phyloP scores from a whole-genome alignment of 169 alveolate species.

The Plasmodium gallinaceum region DNA sequence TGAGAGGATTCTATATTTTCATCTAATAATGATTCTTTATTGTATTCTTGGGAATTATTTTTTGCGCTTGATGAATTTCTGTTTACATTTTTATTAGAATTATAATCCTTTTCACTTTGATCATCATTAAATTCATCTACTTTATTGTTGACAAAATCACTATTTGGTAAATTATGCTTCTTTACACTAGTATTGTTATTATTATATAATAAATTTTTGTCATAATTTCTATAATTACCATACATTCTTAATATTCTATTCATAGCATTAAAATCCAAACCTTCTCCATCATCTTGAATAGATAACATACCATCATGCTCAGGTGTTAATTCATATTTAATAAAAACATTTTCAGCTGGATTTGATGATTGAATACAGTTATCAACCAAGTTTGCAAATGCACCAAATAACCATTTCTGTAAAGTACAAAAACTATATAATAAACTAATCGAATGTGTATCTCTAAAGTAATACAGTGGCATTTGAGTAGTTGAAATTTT shows the following conservation, averaged over 20 bases:
- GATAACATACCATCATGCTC: constrained; percentile 85
- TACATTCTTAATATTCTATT: constrained; percentile 85
- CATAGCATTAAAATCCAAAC: constrained; percentile 86
- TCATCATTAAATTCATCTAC: constrained; percentile 35
- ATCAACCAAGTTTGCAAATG: constrained; percentile 87
- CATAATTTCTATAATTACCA: constrained; percentile 80
- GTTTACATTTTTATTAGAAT: neutral
- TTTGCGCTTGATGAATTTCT: neutral
- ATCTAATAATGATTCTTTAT: neutral
- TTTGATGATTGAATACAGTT: constrained; percentile 84
- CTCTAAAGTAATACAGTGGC: constrained; percentile 88
- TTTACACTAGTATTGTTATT: constrained; percentile 19
- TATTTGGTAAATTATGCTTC: constrained; percentile 53
- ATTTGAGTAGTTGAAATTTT: constrained; percentile 75
- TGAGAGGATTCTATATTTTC: neutral
- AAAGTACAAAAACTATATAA: constrained; percentile 85
- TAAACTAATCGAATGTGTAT: constrained; percentile 86
- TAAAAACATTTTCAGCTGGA: constrained; percentile 80
- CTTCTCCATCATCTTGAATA: constrained; percentile 90
- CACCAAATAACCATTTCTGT: constrained; percentile 91
- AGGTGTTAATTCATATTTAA: constrained; percentile 85
- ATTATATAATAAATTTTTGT: constrained; percentile 11
- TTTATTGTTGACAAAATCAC: constrained; percentile 13
- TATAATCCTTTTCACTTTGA: neutral
- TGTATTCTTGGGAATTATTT: neutral